Base-by-base conservation (phyloP, 2,329 filamentous ascomycete genomes). In the Penicillium sp. region DNA sequence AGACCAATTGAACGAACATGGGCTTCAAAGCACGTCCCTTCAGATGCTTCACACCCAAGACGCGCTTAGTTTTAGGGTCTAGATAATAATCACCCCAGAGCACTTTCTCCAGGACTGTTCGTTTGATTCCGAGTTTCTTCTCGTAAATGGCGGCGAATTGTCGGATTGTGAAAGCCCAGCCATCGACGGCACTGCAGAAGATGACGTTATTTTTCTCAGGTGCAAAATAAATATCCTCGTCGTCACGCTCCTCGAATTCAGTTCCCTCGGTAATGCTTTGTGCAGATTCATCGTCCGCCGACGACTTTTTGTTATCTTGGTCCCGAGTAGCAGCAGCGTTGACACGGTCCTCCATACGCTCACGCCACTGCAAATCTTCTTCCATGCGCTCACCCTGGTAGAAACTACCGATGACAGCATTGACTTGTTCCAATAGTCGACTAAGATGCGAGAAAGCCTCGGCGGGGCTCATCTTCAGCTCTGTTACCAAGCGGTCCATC, bases 151-250 rank as follows among this genome's bases (percentile, higher is more conserved):
- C 85, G 18, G 94, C 92, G 71, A 99, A 99, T 68, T 99, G 94
- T 49, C 92, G 85, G 48, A 96, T 88, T 0, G 94, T 99, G 68
- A 99, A 99, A 3, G 94, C 94, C 94, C 94, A 99, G n/a, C 94
- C 94, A 70, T 99, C 94, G 55, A 96, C 89, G 57, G 94, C 94
- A 72, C 93, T 97, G 78, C 91, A 92, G 73, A 99, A 99, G 61
- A 99, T 97, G 73, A 99, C 94, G 69, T 99, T 99, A 74, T 97
- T 97, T 75, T 93, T 96, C 71, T 99, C 94, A 0, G 94, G 94
- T 0, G 94, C 91, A 75, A 99, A 99, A 74, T 99, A 99, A 26
- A 99, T 87, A 72, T 97, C 92, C 72, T 97, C 92, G 68, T 99
- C 94, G 68, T 97, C 92, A 65, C 87, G 86, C 72, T 97, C 94